Base-by-base conservation (phyloP, 2,329 filamentous ascomycete species). In the Hymenotorrendiella dingleyae region DNA sequence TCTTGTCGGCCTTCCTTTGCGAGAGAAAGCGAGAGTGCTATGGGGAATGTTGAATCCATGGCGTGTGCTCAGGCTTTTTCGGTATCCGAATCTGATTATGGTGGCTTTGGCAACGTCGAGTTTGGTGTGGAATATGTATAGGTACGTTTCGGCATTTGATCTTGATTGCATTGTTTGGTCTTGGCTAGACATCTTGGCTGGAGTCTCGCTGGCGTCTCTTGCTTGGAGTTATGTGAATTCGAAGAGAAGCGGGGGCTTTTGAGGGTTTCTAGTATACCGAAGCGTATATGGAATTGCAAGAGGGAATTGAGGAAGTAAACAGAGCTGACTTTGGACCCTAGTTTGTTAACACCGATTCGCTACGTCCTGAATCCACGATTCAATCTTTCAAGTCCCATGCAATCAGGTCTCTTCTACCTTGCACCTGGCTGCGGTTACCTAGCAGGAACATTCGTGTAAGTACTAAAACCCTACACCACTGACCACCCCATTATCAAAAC, bases 101-200 rank as follows among this genome's bases (percentile, higher is more conserved):
- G 72, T 74, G 12, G 76, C 73, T 4, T 62, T 83, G 3, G 78
- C 78, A 2, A 80, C 74, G 34, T 74, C 73, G 1, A 71, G 74
- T 10, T 66, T 90, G 1, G 77, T 87, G 11, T 88, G 82, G 81
- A 87, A 89, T 61, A 86, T 88, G 57, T n/a, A n/a, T n/a, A n/a
- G n/a, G n/a, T n/a, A n/a, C n/a, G n/a, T n/a, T n/a, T n/a, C n/a
- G n/a, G n/a, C n/a, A n/a, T n/a, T n/a, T n/a, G n/a, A n/a, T n/a
- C n/a, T n/a, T n/a, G n/a, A n/a, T n/a, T n/a, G n/a, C n/a, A n/a
- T n/a, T n/a, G n/a, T n/a, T n/a, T n/a, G n/a, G n/a, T n/a, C n/a
- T n/a, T n/a, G n/a, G n/a, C n/a, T n/a, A n/a, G n/a, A n/a, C n/a
- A n/a, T n/a, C n/a, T n/a, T n/a, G n/a, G n/a, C n/a, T n/a, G n/a